Evolutionary conservation across 345 rosid genomes (phyloP).

Genomic region (Camelina laxa): DNA sequence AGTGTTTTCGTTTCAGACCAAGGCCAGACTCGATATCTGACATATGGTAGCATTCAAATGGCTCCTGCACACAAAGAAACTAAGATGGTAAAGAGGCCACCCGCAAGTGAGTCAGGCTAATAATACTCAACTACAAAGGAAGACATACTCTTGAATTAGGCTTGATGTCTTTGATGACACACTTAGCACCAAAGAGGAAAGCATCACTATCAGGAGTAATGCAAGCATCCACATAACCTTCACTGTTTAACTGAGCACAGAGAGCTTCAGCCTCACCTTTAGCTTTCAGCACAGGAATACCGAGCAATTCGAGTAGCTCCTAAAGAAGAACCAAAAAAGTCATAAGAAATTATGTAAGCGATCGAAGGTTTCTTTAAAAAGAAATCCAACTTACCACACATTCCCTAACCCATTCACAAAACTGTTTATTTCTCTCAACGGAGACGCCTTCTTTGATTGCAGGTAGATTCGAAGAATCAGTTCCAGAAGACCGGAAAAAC

Average conservation of each 20-base stretch:
- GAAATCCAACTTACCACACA: slow-evolving; percentile 65
- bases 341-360: background rate
- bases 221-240: slow-evolving; percentile 89
- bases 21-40: slow-evolving; percentile 87
- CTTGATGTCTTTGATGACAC: slow-evolving; percentile 73
- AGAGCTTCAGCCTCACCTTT: slow-evolving; percentile 94
- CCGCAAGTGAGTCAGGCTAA: background rate
- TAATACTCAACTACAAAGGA: background rate
- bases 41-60: slow-evolving; percentile 85
- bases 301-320: slow-evolving; percentile 84
- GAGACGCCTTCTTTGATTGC: slow-evolving; percentile 58
- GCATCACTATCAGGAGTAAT: slow-evolving; percentile 94
- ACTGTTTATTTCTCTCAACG: slow-evolving; percentile 66
- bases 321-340: slow-evolving; percentile 27
- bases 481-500: slow-evolving; percentile 64
- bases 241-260: slow-evolving; percentile 78
- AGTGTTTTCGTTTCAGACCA: slow-evolving; percentile 76
- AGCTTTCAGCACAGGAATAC: slow-evolving; percentile 82
- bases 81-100: background rate
- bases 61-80: slow-evolving; percentile 61
- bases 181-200: slow-evolving; percentile 86
- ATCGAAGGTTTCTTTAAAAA: background rate
- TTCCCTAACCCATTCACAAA: slow-evolving; percentile 66
- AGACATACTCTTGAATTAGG: slow-evolving; percentile 73
- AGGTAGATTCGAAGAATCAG: slow-evolving; percentile 50